These are phyloP conservation scores for Purpureocillium lavendulum DNA, from an alignment of 2,329 filamentous ascomycete species.

Conservation along the genomic window DNA sequence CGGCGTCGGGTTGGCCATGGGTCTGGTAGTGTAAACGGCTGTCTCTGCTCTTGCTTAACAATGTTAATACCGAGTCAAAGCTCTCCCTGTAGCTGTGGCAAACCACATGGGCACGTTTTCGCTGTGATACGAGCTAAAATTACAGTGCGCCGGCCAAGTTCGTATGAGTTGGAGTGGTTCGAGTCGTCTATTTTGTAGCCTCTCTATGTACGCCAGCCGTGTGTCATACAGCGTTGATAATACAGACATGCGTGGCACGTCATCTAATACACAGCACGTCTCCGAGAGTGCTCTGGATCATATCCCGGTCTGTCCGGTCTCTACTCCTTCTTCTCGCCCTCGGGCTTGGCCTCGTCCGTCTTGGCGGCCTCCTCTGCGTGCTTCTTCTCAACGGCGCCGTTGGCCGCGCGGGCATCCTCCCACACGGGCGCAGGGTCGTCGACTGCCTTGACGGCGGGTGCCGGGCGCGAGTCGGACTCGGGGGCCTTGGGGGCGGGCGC, in stretches of 20 bases:
- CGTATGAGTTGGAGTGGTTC: not conserved
- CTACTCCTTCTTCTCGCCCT: conserved; percentile 6
- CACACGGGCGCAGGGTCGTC: conserved; percentile 8
- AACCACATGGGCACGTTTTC: too few species aligned
- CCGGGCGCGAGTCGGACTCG: conserved; percentile 8
- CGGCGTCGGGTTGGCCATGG: conserved; percentile 5
- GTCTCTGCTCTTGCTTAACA: conserved; percentile 1
- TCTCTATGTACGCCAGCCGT: too few species aligned
- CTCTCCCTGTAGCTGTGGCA: too few species aligned
- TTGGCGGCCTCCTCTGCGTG: conserved; percentile 6
- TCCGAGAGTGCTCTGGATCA: not conserved
- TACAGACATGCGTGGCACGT: conserved; percentile 7
- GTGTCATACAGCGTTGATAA: conserved; percentile 3
- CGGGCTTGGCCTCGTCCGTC: conserved; percentile 7
- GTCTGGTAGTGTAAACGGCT: not conserved
- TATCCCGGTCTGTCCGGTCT: not conserved
- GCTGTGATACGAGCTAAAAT: too few species aligned
- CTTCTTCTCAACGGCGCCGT: conserved; percentile 12
- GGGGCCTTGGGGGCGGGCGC: conserved; percentile 1
- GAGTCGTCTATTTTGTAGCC: conserved; percentile 2
- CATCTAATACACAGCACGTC: conserved; percentile 6
- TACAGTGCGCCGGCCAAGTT: too few species aligned
- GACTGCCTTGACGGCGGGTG: conserved; percentile 1
- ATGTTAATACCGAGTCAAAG: too few species aligned
- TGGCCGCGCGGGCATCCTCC: conserved; percentile 22